Percentiles rank a stretch among this genome's conserved stretches.
Conservation (phyloP, 306 rosid species). For the Boehmeria nivea region DNA sequence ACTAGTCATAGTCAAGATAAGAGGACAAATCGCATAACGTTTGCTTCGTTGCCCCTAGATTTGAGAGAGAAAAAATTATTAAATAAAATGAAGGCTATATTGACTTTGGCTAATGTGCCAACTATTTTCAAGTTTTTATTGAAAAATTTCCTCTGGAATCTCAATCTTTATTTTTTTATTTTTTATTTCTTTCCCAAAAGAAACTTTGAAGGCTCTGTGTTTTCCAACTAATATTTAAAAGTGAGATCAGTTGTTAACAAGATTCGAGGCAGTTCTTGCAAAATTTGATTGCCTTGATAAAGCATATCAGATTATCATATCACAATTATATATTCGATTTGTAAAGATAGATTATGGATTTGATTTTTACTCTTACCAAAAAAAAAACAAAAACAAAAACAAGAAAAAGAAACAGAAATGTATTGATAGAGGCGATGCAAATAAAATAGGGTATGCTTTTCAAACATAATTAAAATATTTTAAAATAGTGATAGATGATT, state of each 20-base stretch:
- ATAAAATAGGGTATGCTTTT: no score
- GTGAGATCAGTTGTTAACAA: conserved; percentile 1
- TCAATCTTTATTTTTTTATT: neutral
- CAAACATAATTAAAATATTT: no score
- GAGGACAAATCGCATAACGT: conserved; percentile 31
- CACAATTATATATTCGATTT: neutral
- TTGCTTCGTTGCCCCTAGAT: conserved; percentile 6
- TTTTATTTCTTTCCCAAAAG: neutral
- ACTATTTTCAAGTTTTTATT: neutral
- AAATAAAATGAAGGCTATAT: neutral
- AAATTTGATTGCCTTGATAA: neutral
- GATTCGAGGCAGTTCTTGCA: conserved; percentile 2
- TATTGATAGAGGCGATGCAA: no score
- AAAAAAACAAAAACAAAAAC: no score
- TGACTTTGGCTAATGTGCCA: conserved; percentile 4
- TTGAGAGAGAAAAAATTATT: neutral
- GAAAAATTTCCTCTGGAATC: neutral
- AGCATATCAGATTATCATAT: neutral
- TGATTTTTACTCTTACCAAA: neutral
- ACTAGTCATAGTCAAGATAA: conserved; percentile 24
- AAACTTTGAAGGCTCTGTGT: neutral
- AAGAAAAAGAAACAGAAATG: no score
- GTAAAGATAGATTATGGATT: neutral
- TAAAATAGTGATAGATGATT: no score
- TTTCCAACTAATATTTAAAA: neutral